Base-by-base conservation (phyloP, 352 stramenopile genomes). In the Phytopythium sindhum region DNA sequence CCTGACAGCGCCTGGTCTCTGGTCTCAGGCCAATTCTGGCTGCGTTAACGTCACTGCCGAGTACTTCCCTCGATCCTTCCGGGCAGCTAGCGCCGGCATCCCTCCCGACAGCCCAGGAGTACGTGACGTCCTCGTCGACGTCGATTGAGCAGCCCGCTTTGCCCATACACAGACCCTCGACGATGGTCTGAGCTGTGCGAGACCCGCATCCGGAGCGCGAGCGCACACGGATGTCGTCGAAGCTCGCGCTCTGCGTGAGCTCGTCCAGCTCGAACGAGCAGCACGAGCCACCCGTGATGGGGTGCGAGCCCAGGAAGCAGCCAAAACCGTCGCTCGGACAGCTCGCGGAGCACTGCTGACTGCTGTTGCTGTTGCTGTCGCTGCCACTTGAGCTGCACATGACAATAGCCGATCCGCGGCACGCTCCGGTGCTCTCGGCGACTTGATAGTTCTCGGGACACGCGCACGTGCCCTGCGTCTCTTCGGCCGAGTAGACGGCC, bases 391-490 rank as follows among this genome's bases (percentile, higher is more conserved):
- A 26, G 24, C 19, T 47, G 11, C 53, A 45, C 21, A 21, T 19
- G 45, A 50, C 12, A 10, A 26, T 33, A 29, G 52, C 29, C 2
- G 64, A 50, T 6, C 78, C 78, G 0, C 81, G 80, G 39, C 83
- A 94, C 21, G 70, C 56, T 31, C 81, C 83, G 12, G 84, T 83
- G 23, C 66, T 65, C 19, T 81, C 80, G 2, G 78, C 69, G 29
- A 91, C 80, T 24, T 85, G 88, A 55, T 92, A 90, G 41, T 68
- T 62, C 51, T 90, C 76, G 0, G 86, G 86, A 52, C 86, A 93
- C 6, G 72, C 61, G 54, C 86, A 95, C 2, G 69, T 81, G 8
- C 86, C 86, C 42, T 95, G 84, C 0, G 66, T 61, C 24, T 78
- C 78, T 24, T 87, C 75, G 12, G 66, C 69, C 26, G 86, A 95